Evolutionary conservation across 2,329 filamentous ascomycete genomes (phyloP), one percentile per base, ranked within the genome.

Genomic region (Colletotrichum musicola): DNA sequence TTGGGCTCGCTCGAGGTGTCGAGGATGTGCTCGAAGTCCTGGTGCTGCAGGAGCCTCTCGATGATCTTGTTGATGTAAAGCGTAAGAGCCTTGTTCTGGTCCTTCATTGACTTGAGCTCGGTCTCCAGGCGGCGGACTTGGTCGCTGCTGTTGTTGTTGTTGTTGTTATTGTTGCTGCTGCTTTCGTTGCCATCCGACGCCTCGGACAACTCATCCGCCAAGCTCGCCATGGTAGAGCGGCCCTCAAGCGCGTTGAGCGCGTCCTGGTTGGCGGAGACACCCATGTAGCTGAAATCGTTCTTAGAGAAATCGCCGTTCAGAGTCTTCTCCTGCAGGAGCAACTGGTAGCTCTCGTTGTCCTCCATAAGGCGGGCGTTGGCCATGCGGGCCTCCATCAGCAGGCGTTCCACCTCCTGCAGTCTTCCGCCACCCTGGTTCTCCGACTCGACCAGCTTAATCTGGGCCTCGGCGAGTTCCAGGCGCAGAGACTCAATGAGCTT

Each of bases 1-100:
- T 75, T 75, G 65, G 79, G 77, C 62, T 79, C 74, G 64, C 91
- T 88, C 59, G 89, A 88, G 9, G 92, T 93, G 77, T 97, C 94
- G 47, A 98, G 86, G 69, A 98, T 97, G 71, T 93, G 90, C 81
- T 99, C 95, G 73, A 97, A 98, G 73, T 97, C 95, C 76, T 97
- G 93, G 81, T 98, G 93, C 77, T 97, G 93, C 71, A 99, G 87
- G 51, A 99, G 89, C 64, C 96, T 92, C 79, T 96, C 96, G 78
- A 99, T 97, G 79, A 99, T 98, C 83, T 96, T 97, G 88, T 98
- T 97, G 84, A 99, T 98, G 83, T 99, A 99, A 72, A 98, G 85
- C 25, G 94, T 97, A 74, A 99, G 85, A 35, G 96, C 96, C 84
- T 98, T 98, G 85, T 99, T 98, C 83, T 97, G 92, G 78, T 97